Conservation (phyloP, 2,329 filamentous ascomycete genomes). For the Apiospora koreana region DNA sequence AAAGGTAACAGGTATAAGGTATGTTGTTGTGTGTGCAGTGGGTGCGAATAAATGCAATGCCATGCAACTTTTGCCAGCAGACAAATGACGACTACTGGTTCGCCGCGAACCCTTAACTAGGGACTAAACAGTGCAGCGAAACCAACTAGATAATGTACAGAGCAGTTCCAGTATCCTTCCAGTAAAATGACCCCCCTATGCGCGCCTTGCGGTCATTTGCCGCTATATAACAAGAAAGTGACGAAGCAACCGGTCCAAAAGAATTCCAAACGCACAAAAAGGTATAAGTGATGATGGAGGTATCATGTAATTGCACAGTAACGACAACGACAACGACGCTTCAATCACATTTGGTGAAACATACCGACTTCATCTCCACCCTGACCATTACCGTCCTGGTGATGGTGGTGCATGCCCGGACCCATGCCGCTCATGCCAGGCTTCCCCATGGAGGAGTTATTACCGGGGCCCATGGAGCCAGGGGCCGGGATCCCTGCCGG, state of each 20-base stretch:
- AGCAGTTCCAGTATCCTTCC: slow-evolving; percentile 42
- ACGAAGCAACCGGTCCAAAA: slow-evolving; percentile 28
- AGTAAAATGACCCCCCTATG: slow-evolving; percentile 34
- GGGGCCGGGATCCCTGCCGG: slow-evolving; percentile 66
- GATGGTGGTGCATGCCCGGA: slow-evolving; percentile 71
- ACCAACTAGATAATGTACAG: slow-evolving; percentile 57
- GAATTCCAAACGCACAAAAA: slow-evolving; percentile 34
- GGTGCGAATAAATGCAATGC: slow-evolving; percentile 33
- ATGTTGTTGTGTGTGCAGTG: slow-evolving; percentile 32
- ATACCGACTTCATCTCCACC: slow-evolving; percentile 92
- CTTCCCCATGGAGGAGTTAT: slow-evolving; percentile 61
- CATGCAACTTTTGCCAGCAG: slow-evolving; percentile 38
- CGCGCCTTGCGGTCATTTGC: slow-evolving; percentile 34
- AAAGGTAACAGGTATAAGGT: slow-evolving; percentile 26
- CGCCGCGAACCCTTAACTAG: slow-evolving; percentile 34
- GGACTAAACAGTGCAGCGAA: slow-evolving; percentile 40
- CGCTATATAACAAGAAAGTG: slow-evolving; percentile 37
- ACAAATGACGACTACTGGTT: slow-evolving; percentile 36
- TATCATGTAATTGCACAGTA: slow-evolving; percentile 38
- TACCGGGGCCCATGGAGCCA: slow-evolving; percentile 61
- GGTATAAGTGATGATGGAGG: slow-evolving; percentile 22
- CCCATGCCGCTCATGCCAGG: slow-evolving; percentile 69
- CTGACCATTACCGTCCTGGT: slow-evolving; percentile 66
- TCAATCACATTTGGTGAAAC: slow-evolving; percentile 90
- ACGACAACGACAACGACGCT: slow-evolving; percentile 39